Evolutionary conservation across 805 yeast genomes (phyloP), one percentile per base, ranked within the genome.

Genomic region (Lachancea lanzarotensis): DNA sequence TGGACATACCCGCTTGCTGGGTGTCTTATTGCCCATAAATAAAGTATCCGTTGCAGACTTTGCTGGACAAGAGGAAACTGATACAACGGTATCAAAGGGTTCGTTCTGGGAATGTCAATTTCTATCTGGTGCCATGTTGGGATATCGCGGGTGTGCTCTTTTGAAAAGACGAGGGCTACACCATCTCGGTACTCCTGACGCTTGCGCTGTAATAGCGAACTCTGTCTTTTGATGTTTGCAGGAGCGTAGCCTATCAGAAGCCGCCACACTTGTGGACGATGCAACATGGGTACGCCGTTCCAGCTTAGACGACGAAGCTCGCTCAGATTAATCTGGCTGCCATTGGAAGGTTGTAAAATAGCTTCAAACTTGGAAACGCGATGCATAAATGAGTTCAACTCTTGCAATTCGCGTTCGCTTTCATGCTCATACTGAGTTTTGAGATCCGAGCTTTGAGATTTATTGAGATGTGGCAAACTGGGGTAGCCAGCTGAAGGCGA

Each of bases 1-100:
- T 91, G 98, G 17, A 91, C 98, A 63, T 91, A 91, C 13, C 98
- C 98, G 59, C 93, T 82, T 6, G 98, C 96, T 1, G 98, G 98
- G 61, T 93, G 98, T 53, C 98, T 74, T 20, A 91, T 81, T 0
- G 98, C 95, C 98, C 98, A 91, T 29, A 91, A 69, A 58, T 89
- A 91, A 43, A 91, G 68, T 9, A 93, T 80, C 52, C 84, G 79
- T 55, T 90, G 89, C 47, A 91, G 69, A 13, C 95, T 79, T 45
- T 80, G 69, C 54, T 91, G 98, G 0, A 93, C 86, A 2, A 81
- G 69, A 17, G 75, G 75, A 53, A 62, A 77, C 13, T 82, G 72
- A 57, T 91, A 91, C 31, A 91, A 71, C 48, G 77, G 78, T 42
- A 89, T 76, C 39, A 81, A 79, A 3, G 97, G 98, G 55, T 88